Evolutionary conservation across 1,284 basidiomycete species (phyloP).

Genomic region (Ustilago vetiveriae): DNA sequence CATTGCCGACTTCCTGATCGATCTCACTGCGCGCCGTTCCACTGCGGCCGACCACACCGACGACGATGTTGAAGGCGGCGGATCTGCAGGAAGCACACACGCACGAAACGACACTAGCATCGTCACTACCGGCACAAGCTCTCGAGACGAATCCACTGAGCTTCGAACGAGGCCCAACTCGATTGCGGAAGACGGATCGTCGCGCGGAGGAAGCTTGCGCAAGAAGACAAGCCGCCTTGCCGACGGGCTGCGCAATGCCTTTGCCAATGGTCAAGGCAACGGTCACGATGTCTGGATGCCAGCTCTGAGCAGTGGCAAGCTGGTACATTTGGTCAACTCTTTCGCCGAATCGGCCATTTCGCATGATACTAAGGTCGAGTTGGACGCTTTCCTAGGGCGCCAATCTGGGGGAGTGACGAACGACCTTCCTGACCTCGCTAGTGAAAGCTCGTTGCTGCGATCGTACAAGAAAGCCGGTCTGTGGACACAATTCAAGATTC

Average conservation of each 20-base stretch:
- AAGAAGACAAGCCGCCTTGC: constrained; percentile 79
- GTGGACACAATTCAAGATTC: constrained; percentile 87
- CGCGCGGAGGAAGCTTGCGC: constrained; percentile 7
- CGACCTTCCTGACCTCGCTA: constrained; percentile 29
- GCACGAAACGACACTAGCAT: constrained; percentile 25
- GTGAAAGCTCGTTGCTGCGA: constrained; percentile 72
- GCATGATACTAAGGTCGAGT: constrained; percentile 75
- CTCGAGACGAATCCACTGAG: constrained; percentile 69
- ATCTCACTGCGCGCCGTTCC: constrained; percentile 42
- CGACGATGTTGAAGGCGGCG: constrained; percentile 22
- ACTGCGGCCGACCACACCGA: background rate
- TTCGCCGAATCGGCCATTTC: constrained; percentile 78
- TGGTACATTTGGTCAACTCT: constrained; percentile 79
- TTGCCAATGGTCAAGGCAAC: constrained; percentile 69
- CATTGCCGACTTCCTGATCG: constrained; percentile 77
- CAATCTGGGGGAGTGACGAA: constrained; percentile 41
- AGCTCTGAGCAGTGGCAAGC: constrained; percentile 68
- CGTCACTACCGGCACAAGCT: constrained; percentile 31
- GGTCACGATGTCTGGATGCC: constrained; percentile 69
- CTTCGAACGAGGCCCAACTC: constrained; percentile 71
- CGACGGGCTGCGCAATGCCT: constrained; percentile 70
- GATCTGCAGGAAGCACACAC: background rate
- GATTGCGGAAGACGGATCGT: constrained; percentile 71
- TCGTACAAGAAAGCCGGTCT: constrained; percentile 85
- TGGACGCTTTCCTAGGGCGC: constrained; percentile 67